These are phyloP conservation scores for Jamesozyma gamospora DNA, from an alignment of 805 yeast genomes.

Conservation along the genomic window DNA sequence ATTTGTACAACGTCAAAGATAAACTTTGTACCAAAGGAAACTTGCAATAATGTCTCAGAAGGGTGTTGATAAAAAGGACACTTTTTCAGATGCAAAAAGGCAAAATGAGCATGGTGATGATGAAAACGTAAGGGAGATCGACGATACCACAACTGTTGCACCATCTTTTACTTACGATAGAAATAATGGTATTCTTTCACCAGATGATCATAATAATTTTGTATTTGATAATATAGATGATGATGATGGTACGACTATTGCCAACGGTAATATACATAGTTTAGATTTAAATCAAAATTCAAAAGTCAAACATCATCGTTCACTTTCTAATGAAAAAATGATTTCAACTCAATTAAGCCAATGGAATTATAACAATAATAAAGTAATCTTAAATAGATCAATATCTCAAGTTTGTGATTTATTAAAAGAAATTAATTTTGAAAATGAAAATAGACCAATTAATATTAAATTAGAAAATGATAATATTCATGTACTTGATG, in stretches of 20 bases:
- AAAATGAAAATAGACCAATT: conserved; percentile 52
- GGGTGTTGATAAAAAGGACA: too few species aligned
- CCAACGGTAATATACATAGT: neutral
- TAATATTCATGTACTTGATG: conserved; percentile 19
- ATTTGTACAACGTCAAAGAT: too few species aligned
- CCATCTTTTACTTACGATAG: conserved; percentile 8
- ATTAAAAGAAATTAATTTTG: conserved; percentile 41
- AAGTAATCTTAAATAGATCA: conserved; percentile 51
- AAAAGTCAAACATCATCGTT: neutral
- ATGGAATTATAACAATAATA: conserved; percentile 64
- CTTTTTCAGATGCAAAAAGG: too few species aligned
- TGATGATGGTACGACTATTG: conserved; percentile 1
- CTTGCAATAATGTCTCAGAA: too few species aligned
- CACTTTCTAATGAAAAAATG: conserved; percentile 15
- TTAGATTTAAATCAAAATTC: neutral
- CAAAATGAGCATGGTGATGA: neutral
- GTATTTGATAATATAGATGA: neutral
- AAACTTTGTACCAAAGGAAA: too few species aligned
- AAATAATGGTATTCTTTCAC: conserved; percentile 1
- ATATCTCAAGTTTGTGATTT: conserved; percentile 45
- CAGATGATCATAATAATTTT: neutral
- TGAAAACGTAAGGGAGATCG: neutral
- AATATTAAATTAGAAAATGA: conserved; percentile 38
- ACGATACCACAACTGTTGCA: conserved; percentile 4
- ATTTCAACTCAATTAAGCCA: conserved; percentile 46